A percentile compares a stretch with the other conserved stretches of the same genome.
phyloP scores from a whole-genome alignment of 306 rosid genomes.

The Benincasa hispida region DNA sequence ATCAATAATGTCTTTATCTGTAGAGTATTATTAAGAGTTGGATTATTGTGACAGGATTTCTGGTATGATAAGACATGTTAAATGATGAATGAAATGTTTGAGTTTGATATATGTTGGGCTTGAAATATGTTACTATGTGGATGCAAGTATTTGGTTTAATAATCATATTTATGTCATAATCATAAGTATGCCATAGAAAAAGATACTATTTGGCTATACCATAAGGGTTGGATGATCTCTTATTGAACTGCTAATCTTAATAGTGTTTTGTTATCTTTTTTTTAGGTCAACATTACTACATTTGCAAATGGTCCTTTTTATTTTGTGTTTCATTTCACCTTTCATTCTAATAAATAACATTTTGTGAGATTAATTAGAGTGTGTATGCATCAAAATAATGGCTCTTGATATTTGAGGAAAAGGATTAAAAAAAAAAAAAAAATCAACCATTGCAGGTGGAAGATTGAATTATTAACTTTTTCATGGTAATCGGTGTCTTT shows the following conservation, averaged over 20 bases:
- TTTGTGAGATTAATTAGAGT: not conserved
- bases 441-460: too few species aligned
- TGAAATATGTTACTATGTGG: not conserved
- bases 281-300: not conserved
- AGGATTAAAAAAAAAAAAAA: too few species aligned
- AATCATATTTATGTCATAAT: not conserved
- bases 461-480: too few species aligned
- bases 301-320: not conserved
- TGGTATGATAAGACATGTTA: not conserved
- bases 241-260: not conserved
- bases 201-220: not conserved
- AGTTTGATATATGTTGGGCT: not conserved
- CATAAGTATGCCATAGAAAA: not conserved
- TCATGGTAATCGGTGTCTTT: too few species aligned
- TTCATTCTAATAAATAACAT: not conserved
- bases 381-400: not conserved
- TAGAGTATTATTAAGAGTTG: not conserved
- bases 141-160: not conserved
- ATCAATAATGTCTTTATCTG: not conserved
- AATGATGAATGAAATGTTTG: not conserved
- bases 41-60: not conserved
- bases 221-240: not conserved
- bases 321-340: not conserved
- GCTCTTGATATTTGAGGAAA: too few species aligned
- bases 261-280: not conserved